Base-by-base conservation (phyloP, 2,329 filamentous ascomycete species). In the Penicillium sp. region DNA sequence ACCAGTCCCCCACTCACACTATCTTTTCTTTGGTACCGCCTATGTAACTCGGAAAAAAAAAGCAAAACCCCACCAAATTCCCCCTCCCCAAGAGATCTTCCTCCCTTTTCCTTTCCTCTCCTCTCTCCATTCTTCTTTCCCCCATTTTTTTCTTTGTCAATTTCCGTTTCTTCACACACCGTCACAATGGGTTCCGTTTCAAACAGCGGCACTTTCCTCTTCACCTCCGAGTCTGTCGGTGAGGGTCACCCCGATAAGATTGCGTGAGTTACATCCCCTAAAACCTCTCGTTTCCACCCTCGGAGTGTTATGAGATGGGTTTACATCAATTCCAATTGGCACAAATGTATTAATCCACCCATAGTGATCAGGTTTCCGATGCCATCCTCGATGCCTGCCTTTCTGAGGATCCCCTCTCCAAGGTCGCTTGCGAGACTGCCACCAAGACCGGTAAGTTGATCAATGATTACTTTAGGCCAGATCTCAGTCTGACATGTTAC, bases 351-450 rank as follows among this genome's bases (percentile, higher is more conserved):
- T 67, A 51, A 65, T 25, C 27, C 67, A 52, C 52, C 25, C 54
- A 61, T 62, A 86, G 83, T 79, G 94, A 99, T 78, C 94, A 99
- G 84, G 91, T 97, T 75, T 97, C 93, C 64, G 94, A 99, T 83
- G 93, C 94, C 72, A 86, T 99, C 74, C 93, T 99, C 83, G 94
- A 99, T 85, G 94, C 94, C 82, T 97, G 94, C 83, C 84, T 99
- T 75, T 84, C 84, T 64, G 89, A 94, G 80, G 94, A 99, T 78
- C 93, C 93, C 67, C 87, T 97, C 75, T 97, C 94, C 84, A 99
- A 97, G 86, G 85, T 97, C 71, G 94, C 94, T 78, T 99, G 94
- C 81, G 94, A 99, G 86, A 97, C 93, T 69, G 94, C 94, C 73
- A 96, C 94, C 83, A 99, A 99, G 90, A 99, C 94, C 70, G 94